Evolutionary conservation across 495 filamentous ascomycete species (phyloP), one percentile per base, ranked within the genome.

Genomic region (Penicillium canariense): DNA sequence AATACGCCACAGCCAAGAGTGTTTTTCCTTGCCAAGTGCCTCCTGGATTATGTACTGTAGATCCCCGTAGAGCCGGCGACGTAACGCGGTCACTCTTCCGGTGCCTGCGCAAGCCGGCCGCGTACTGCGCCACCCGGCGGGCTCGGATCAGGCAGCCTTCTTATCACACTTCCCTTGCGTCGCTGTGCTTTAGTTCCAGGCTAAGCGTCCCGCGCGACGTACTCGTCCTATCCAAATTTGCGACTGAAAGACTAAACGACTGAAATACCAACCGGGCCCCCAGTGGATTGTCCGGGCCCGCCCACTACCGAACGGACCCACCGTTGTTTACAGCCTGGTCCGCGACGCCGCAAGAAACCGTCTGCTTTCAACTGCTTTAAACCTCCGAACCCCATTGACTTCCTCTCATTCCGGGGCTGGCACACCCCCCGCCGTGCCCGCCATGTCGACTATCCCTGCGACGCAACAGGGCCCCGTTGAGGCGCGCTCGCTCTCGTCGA

Each of bases 401-500:
- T 27, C 23, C 8, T 23, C 7, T 10, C 6, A 22, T 36, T 18
- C 42, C 10, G 30, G 42, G 64, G 56, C 54, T 65, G 60, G 63
- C 62, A 52, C 61, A 69, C 52, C 56, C 14, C 63, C 54, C 57
- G 60, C 59, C 64, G 52, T 36, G 59, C 50, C 55, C 47, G 36
- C 27, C 45, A 63, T 65, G 65, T 56, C 62, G 46, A 59, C 48
- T 11, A 34, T 55, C 40, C 48, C 35, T 43, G 40, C 49, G 28
- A 32, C 76, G 62, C 67, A 71, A 48, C 68, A 70, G 42, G 67
- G 71, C 12, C 74, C 81, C 38, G 75, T 91, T 30, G 88, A 95
- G 72, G 93, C 92, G 50, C 82, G 83, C 54, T 97, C 93, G 22
- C 74, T 97, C 15, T 88, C 91, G 44, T 73, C 83, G 32, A 73